Base-by-base conservation (phyloP, 257 asterid genomes). In the Jaltomata sinuosa region DNA sequence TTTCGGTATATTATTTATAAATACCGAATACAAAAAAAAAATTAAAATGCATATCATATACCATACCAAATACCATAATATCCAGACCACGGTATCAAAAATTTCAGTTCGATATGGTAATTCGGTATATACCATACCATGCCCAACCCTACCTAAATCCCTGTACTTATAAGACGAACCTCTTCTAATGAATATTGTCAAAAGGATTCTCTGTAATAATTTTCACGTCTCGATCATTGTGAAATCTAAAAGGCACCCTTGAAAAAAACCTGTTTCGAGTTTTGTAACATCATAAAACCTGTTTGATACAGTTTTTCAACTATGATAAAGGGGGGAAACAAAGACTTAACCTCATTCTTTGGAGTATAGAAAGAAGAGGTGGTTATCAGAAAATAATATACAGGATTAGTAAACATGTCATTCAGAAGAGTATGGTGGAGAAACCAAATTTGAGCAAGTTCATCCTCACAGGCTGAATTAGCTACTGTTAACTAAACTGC, bases 401-500 rank as follows among this genome's bases (percentile, higher is more conserved):
- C 62, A 77, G 40, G 81, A 76, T 34, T 47, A 47, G 42, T 76
- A 18, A 27, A 77, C 18, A 77, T 49, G 45, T 27, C 8, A 27
- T 49, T 45, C 29, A 49, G 82, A 11, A 29, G 81, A 18, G 42
- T 49, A 29, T 27, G 18, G 62, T 16, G 81, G 81, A 77, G 62
- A 77, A 49, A 49, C 62, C 81, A 77, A 49, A 77, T 49, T 29
- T 77, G 62, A 77, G 62, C 62, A 77, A 49, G 42, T 49, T 77
- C 82, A 77, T 49, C 82, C 42, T 49, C 81, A 49, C 81, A 49
- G 81, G 62, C 62, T 77, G 82, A 47, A 49, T 77, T 25, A 77
- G 62, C 82, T 77, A 77, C 62, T 49, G 42, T 77, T 19, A 77
- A 77, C 82, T 77, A 49, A 77, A 49, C 82, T 77, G 82, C 82